Conservation (phyloP, 192 early-diverging fungal genomes). For the Coemansia pectinata region DNA sequence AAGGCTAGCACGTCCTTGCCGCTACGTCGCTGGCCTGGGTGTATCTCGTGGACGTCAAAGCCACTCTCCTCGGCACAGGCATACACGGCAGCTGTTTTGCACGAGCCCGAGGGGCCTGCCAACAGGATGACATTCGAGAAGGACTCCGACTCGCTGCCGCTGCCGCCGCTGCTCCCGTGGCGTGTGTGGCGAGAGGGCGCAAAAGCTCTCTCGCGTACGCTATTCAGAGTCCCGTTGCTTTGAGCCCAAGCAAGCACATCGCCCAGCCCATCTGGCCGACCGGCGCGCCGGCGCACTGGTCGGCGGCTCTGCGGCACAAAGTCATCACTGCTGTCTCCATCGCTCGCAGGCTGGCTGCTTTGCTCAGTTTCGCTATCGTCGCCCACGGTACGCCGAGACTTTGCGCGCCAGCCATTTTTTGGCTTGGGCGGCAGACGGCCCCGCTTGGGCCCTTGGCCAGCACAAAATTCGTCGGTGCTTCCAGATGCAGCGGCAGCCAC, state of each 20-base stretch:
- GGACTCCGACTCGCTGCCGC: conserved; percentile 44
- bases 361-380: conserved; percentile 2
- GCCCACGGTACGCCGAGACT: neutral
- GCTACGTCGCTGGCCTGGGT: conserved; percentile 65
- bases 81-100: conserved; percentile 74
- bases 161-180: conserved; percentile 20
- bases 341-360: conserved; percentile 3
- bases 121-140: conserved; percentile 63
- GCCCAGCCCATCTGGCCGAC: conserved; percentile 13
- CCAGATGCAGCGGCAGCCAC: neutral
- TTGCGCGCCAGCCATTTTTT: neutral
- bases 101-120: conserved; percentile 66
- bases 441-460: neutral
- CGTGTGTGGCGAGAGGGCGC: conserved; percentile 12
- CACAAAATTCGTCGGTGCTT: conserved; percentile 5
- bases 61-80: conserved; percentile 71
- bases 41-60: conserved; percentile 76
- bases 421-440: neutral
- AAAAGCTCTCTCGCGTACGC: conserved; percentile 25
- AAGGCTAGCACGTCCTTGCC: conserved; percentile 68
- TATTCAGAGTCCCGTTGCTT: conserved; percentile 36
- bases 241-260: conserved; percentile 41
- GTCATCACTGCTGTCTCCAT: conserved; percentile 35
- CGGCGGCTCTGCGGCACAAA: conserved; percentile 24
- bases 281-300: neutral